These are phyloP conservation scores for Morella rubra DNA, from an alignment of 306 rosid genomes.

Conservation along the genomic window DNA sequence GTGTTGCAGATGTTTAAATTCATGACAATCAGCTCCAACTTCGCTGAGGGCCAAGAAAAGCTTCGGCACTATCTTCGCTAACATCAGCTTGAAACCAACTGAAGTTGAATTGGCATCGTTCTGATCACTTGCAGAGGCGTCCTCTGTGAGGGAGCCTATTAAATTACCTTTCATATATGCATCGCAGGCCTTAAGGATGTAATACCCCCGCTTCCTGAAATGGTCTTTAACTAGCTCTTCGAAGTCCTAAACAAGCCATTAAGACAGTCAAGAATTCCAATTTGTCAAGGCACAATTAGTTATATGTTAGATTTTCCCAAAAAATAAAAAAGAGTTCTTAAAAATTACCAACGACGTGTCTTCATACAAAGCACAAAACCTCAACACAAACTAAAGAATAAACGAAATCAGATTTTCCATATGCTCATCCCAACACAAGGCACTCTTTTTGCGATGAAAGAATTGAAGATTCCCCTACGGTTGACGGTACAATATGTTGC, in stretches of 20 bases:
- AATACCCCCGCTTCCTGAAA: conserved; percentile 80
- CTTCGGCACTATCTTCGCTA: conserved; percentile 81
- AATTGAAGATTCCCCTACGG: background rate
- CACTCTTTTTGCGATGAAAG: background rate
- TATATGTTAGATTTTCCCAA: background rate
- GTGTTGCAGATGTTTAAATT: conserved; percentile 80
- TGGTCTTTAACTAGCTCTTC: conserved; percentile 78
- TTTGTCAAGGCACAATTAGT: conserved; percentile 9
- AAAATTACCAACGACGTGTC: background rate
- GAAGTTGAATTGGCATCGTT: conserved; percentile 74
- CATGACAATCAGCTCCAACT: conserved; percentile 80
- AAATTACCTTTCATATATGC: conserved; percentile 85
- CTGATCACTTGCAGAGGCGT: conserved; percentile 59
- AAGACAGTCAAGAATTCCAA: conserved; percentile 16
- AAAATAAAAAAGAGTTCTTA: background rate
- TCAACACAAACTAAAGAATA: background rate
- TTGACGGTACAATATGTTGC: background rate
- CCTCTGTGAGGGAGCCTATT: conserved; percentile 75
- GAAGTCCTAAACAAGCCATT: conserved; percentile 61
- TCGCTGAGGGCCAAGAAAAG: conserved; percentile 63
- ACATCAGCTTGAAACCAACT: conserved; percentile 93
- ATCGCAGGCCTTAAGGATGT: conserved; percentile 95
- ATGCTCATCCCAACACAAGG: background rate
- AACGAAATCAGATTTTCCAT: background rate
- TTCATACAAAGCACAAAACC: background rate